phyloP scores from a whole-genome alignment of 495 filamentous ascomycete genomes.

The Penicilliopsis zonata region DNA sequence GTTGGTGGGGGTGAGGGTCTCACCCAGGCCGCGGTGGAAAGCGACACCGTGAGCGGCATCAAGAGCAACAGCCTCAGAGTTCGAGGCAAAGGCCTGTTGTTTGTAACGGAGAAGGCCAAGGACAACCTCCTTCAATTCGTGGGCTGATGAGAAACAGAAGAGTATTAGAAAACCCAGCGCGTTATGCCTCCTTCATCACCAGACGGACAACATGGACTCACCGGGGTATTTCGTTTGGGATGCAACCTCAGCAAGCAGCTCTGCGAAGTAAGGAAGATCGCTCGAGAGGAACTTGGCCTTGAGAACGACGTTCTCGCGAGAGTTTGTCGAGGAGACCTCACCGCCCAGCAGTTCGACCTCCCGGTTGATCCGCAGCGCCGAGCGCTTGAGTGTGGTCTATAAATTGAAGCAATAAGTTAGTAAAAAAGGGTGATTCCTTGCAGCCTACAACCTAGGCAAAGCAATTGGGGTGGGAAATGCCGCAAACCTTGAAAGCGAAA shows the following conservation, averaged over 20 bases:
- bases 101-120: slow-evolving; percentile 55
- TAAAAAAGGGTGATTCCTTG: slow-evolving; percentile 7
- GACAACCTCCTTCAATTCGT: slow-evolving; percentile 83
- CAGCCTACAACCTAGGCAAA: neutral
- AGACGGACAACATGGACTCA: slow-evolving; percentile 38
- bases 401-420: slow-evolving; percentile 8
- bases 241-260: slow-evolving; percentile 86
- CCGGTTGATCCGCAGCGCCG: slow-evolving; percentile 81
- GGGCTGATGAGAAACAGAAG: slow-evolving; percentile 36
- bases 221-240: slow-evolving; percentile 73
- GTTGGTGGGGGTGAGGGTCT: slow-evolving; percentile 55
- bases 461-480: slow-evolving; percentile 14
- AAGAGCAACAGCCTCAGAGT: slow-evolving; percentile 60
- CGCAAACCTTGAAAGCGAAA: slow-evolving; percentile 89
- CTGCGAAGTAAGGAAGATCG: slow-evolving; percentile 94
- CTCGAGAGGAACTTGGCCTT: slow-evolving; percentile 88
- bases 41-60: slow-evolving; percentile 80
- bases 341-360: slow-evolving; percentile 91
- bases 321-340: slow-evolving; percentile 71
- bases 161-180: too few relatives aligned
- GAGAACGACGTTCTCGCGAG: slow-evolving; percentile 83
- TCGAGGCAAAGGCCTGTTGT: slow-evolving; percentile 53
- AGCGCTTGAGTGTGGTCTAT: slow-evolving; percentile 75
- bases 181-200: too few relatives aligned
- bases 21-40: slow-evolving; percentile 89